Evolutionary conservation across 2,329 filamentous ascomycete genomes (phyloP), one percentile per base, ranked within the genome.

Genomic region (Phialocephala subalpina): DNA sequence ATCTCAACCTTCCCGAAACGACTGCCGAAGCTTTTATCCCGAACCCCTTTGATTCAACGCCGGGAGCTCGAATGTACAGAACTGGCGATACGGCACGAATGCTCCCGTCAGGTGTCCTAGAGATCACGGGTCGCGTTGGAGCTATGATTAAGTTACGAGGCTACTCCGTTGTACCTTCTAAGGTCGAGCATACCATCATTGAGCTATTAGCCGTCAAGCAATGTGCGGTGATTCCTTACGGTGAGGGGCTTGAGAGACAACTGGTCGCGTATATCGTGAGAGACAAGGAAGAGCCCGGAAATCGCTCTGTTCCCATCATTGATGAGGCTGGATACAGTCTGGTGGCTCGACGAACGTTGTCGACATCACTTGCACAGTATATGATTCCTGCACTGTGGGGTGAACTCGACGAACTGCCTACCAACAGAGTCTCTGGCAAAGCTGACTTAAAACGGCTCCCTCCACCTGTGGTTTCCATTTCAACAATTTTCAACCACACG

Each of bases 141-240:
- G 93, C 97, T 61, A 94, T 97, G 78, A 89, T 97, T 69, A 97
- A 97, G 77, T 83, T 97, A 6, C 88, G 94, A 35, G 94, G 94
- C 0, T 94, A 97, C 76, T 85, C 94, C 8, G 84, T 97, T 1
- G 94, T 97, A 72, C 92, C 97, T 70, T 92, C 91, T 0, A 94
- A 97, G 52, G 70, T 77, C 1, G 90, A 94, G 75, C 90, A 88
- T 70, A 87, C 88, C 6, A 91, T 94, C 64, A 82, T 89, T 63
- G 86, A 87, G 70, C 83, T 92, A 69, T 79, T 94, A 36, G 90
- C 90, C 14, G 90, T 94, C 60, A 86, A 85, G 1, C 86, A 89
- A 58, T 93, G 91, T 69, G 90, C 89, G 0, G 90, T 95, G 0
- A 80, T 91, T 25, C 87, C 90, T n/a, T 85, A 91, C 72, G 92